Evolutionary conservation across 2,329 filamentous ascomycete genomes (phyloP), one percentile per base, ranked within the genome.

Genomic region (Pseudocercospora crystallina): DNA sequence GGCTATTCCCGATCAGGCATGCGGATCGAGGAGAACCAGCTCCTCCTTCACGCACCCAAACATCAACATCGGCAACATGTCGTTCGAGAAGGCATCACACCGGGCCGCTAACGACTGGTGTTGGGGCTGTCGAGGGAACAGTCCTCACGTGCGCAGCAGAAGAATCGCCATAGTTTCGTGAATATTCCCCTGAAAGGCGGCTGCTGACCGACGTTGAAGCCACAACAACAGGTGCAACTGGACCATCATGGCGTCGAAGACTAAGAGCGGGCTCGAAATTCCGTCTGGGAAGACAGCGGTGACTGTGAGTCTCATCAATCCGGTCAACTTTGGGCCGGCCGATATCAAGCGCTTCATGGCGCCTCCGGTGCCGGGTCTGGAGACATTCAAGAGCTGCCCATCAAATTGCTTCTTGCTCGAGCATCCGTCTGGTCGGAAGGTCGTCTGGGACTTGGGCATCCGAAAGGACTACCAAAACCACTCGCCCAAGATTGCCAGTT

Each of bases 301-400:
- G 8, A 33, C 37, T 13, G 45, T 47, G 26, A 41, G 33, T 17
- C 36, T 47, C 26, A 47, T 47, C 26, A 47, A 47, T 35, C 35
- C 45, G 13, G 45, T 41, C 26, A 47, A 15, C 14, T 47, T 41
- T 5, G 45, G 45, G 11, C 45, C 45, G 14, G 29, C 45, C 2
- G 41, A 34, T 15, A 31, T 41, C 5, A 37, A 35, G 5, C 34
- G 43, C 9, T 47, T 47, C 45, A 47, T 47, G 45, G 13, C 26
- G 29, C 45, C 45, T 34, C 32, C 45, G 7, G 30, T 47, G 5
- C 45, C 45, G 11, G 35, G 35, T 3, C 14, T 47, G n/a, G 43
- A 47, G 15, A 41, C 45, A 10, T 41, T 47, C 32, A 20, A 29
- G 14, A 17, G 26, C 12, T 30, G 30, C 8, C 45, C 45, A 47